These are phyloP conservation scores for Pichia sp. DNA, from an alignment of 1,139 yeast species.

Conservation along the genomic window DNA sequence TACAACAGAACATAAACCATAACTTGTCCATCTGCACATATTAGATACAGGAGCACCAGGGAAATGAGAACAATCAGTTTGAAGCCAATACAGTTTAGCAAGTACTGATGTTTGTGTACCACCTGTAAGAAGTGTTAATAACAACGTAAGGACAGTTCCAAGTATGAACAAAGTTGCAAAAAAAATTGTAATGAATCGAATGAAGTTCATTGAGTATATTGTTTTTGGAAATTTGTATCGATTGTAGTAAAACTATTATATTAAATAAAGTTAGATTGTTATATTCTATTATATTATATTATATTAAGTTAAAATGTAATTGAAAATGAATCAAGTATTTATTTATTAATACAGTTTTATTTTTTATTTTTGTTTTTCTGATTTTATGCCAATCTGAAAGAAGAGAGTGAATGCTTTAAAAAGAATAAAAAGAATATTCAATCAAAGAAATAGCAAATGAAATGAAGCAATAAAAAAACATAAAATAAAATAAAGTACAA, in stretches of 20 bases:
- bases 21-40: conserved; percentile 65
- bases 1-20: conserved; percentile 47
- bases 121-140: conserved; percentile 63
- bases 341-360: too few species aligned
- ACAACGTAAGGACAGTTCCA: conserved; percentile 39
- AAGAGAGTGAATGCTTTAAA: too few species aligned
- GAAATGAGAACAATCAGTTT: conserved; percentile 59
- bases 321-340: too few species aligned
- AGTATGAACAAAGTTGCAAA: conserved; percentile 14
- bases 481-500: too few species aligned
- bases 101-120: conserved; percentile 39
- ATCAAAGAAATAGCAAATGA: too few species aligned
- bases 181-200: background rate
- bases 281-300: too few species aligned
- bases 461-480: too few species aligned
- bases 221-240: background rate
- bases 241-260: background rate
- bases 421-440: too few species aligned
- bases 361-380: too few species aligned
- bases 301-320: too few species aligned
- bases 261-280: too few species aligned
- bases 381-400: too few species aligned
- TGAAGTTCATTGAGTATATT: conserved; percentile 7
- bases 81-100: conserved; percentile 60
- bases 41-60: conserved; percentile 40